Base-by-base conservation (phyloP, 441 rosid genomes). In the Pelargonium australe region DNA sequence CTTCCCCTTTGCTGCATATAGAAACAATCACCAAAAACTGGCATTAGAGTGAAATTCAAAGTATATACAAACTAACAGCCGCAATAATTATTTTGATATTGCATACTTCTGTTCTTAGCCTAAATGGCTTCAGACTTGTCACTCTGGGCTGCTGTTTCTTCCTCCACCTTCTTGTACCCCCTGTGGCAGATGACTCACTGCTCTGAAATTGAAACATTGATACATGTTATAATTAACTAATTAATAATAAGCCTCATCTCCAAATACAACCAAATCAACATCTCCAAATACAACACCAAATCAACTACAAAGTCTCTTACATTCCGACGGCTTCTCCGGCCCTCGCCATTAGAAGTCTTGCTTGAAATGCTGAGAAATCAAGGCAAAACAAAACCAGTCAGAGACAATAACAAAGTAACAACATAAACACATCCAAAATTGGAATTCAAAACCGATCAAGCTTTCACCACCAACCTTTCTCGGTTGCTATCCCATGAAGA, bases 31-130 rank as follows among this genome's bases (percentile, higher is more conserved):
- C 72, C 62, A 71, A 44, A 79, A 23, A 25, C 16, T 76, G 16
- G 60, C 17, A 53, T 16, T n/a, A 53, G 60, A 53, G 31, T 25
- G 31, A 25, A 25, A 25, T 25, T 25, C 31, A 25, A 25, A 25
- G 31, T 25, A 0, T 25, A 25, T 25, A 25, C 31, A 25, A 25
- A 25, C 31, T 25, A 25, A 25, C 31, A 25, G 31, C 31, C 31
- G 3, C 31, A 25, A 25, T 25, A 25, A 25, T 25, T 25, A 25
- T 25, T 53, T 53, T 3, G 16, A 53, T 53, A 53, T 44, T 53
- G 16, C 67, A 40, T 77, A 95, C 98, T 90, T 95, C 98, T 41
- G 99, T 92, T 80, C 91, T 89, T 23, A 95, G 86, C 60, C 82
- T 83, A 68, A 95, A 92, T 23, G 99, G 99, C 77, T 84, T 90